Evolutionary conservation across 1,284 basidiomycete species (phyloP).

Genomic region (Porogramme epimiltina): DNA sequence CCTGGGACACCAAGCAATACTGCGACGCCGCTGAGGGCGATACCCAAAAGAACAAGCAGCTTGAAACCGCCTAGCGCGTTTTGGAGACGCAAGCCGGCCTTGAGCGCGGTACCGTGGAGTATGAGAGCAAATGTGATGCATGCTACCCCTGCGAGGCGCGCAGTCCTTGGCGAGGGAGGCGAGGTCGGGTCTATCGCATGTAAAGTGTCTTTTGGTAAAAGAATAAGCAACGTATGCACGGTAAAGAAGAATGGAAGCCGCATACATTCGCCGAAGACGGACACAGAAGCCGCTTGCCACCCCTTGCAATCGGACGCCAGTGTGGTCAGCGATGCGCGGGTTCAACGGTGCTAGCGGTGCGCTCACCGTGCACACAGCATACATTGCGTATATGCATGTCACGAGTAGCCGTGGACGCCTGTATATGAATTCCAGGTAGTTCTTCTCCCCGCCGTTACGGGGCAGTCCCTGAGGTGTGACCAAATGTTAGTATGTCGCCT

Average conservation of each 20-base stretch:
- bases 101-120: constrained; percentile 57
- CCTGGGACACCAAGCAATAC: constrained; percentile 50
- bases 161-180: constrained; percentile 20
- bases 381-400: constrained; percentile 61
- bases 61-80: constrained; percentile 71
- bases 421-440: constrained; percentile 75
- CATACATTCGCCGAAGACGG: constrained; percentile 71
- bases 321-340: background rate
- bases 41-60: constrained; percentile 54
- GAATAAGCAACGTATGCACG: background rate
- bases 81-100: constrained; percentile 64
- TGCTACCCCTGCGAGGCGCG: constrained; percentile 38
- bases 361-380: constrained; percentile 60
- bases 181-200: constrained; percentile 43
- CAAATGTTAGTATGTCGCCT: too few species aligned
- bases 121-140: constrained; percentile 60
- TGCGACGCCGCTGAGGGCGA: constrained; percentile 64
- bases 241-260: background rate
- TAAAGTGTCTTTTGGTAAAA: constrained; percentile 49
- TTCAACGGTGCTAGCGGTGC: constrained; percentile 3
- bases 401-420: constrained; percentile 61
- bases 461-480: constrained; percentile 62
- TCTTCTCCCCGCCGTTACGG: constrained; percentile 75
- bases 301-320: constrained; percentile 38
- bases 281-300: constrained; percentile 53